These are phyloP conservation scores for Coemansia sp. DNA, from an alignment of 192 early-diverging fungal species.

Conservation along the genomic window DNA sequence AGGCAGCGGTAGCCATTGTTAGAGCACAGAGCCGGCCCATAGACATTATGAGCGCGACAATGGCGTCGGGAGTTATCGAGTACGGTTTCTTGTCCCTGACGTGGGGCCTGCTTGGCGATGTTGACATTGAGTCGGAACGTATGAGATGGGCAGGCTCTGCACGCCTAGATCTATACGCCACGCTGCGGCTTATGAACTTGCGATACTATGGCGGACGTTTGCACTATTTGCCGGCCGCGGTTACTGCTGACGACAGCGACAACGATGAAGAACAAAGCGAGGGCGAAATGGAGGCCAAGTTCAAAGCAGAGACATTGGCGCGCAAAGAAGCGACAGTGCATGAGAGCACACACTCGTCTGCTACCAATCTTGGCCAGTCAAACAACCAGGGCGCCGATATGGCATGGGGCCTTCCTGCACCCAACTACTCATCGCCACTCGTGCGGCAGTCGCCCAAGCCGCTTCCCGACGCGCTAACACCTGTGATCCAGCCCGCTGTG, in stretches of 20 bases:
- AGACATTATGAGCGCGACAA: slow-evolving; percentile 59
- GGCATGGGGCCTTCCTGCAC: slow-evolving; percentile 47
- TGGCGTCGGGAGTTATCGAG: slow-evolving; percentile 41
- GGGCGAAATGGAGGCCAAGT: background rate
- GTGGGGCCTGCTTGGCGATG: slow-evolving; percentile 61
- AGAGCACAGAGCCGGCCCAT: slow-evolving; percentile 53
- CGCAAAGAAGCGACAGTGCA: background rate
- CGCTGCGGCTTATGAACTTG: slow-evolving; percentile 58
- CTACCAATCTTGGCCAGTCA: slow-evolving; percentile 20
- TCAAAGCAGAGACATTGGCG: background rate
- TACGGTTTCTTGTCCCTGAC: slow-evolving; percentile 58
- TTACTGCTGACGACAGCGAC: background rate
- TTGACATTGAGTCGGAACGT: slow-evolving; percentile 64
- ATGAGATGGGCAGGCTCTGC: slow-evolving; percentile 55
- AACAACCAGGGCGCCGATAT: slow-evolving; percentile 44
- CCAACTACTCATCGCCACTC: slow-evolving; percentile 48
- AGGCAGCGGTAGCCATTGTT: slow-evolving; percentile 56
- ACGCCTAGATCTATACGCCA: slow-evolving; percentile 48
- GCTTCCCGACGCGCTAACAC: slow-evolving; percentile 8
- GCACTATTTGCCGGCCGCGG: slow-evolving; percentile 55
- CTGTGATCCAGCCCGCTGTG: slow-evolving; percentile 42
- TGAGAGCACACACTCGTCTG: slow-evolving; percentile 13
- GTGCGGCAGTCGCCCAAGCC: slow-evolving; percentile 43
- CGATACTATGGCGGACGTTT: slow-evolving; percentile 62
- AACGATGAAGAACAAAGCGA: background rate